phyloP scores from a whole-genome alignment of 2,329 filamentous ascomycete species.

The Epichloe amarillans region DNA sequence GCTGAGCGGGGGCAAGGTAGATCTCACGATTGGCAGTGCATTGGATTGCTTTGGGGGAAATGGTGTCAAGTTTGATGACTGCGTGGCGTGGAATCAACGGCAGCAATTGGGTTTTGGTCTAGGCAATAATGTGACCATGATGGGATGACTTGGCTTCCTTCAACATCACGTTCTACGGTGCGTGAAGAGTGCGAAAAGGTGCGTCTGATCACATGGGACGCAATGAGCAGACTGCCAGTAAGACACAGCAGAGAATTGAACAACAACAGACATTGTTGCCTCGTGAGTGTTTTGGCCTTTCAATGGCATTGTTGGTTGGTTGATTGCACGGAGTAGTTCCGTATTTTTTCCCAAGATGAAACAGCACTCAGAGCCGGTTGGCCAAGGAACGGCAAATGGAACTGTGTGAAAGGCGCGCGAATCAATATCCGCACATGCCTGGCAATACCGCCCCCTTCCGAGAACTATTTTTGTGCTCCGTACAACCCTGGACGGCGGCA shows the following conservation, averaged over 20 bases:
- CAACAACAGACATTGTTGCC: neutral
- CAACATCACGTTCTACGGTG: too few relatives aligned
- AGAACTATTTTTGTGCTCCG: neutral
- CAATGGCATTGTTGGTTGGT: neutral
- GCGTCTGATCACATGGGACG: too few relatives aligned
- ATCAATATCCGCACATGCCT: neutral
- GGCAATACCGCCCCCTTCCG: neutral
- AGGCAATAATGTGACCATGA: too few relatives aligned
- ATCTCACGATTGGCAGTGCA: conserved; percentile 92
- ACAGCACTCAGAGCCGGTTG: neutral
- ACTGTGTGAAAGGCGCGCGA: neutral
- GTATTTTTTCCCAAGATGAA: neutral
- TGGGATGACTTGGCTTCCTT: too few relatives aligned
- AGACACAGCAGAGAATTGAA: neutral
- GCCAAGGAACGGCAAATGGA: conserved; percentile 1
- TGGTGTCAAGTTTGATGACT: conserved; percentile 78
- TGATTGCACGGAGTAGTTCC: neutral
- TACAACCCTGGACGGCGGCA: neutral
- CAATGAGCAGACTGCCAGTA: too few relatives aligned
- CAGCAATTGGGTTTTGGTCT: conserved; percentile 14
- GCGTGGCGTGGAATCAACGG: conserved; percentile 68
- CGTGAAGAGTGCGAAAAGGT: too few relatives aligned
- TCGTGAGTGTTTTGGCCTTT: neutral
- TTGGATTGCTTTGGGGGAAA: conserved; percentile 86
- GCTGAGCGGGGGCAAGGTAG: conserved; percentile 68